Evolutionary conservation across 2,329 filamentous ascomycete genomes (phyloP), one percentile per base, ranked within the genome.

Genomic region (Alternaria sp.): DNA sequence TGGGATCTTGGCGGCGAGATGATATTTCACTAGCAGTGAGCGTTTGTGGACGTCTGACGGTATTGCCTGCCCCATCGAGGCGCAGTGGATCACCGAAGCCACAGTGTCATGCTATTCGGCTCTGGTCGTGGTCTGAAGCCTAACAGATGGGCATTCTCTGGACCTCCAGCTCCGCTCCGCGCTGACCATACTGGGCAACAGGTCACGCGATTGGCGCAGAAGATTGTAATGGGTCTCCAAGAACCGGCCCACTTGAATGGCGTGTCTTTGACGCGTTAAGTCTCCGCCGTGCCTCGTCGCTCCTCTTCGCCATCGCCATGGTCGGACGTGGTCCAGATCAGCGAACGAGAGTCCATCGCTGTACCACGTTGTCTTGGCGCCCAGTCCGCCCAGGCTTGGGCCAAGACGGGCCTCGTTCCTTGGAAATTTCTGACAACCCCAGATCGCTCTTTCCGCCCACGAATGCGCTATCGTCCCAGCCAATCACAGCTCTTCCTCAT

Each of bases 351-450:
- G 38, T 11, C 46, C 7, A 16, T 18, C 28, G 30, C 38, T 22
- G 18, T n/a, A 26, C 52, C 57, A 59, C 46, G 57, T 59, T 59
- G 26, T 7, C 24, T n/a, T 32, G 20, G 32, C 39, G 52, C 57
- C 57, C 42, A 59, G 57, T 20, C 46, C 36, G 52, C 57, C 51
- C 44, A 59, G 57, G 2, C 42, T 14, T 32, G 16, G 18, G 34
- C 56, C 49, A 42, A 54, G 49, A 42, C 36, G 16, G 14, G 12
- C 14, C 42, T 20, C 41, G 34, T 16, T 53, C 42, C 42, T 39
- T 39, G 16, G 57, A 59, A 59, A 59, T 59, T 12, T 59, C 51
- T 59, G 57, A 41, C 16, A 28, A 32, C 38, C 52, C 46, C 52
- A 43, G 47, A 48, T 46, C 32, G 51, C 56, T 54, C 51, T 12